Conservation (phyloP, 1,139 yeast species). For the Nakaseomyces uthaithaninus region DNA sequence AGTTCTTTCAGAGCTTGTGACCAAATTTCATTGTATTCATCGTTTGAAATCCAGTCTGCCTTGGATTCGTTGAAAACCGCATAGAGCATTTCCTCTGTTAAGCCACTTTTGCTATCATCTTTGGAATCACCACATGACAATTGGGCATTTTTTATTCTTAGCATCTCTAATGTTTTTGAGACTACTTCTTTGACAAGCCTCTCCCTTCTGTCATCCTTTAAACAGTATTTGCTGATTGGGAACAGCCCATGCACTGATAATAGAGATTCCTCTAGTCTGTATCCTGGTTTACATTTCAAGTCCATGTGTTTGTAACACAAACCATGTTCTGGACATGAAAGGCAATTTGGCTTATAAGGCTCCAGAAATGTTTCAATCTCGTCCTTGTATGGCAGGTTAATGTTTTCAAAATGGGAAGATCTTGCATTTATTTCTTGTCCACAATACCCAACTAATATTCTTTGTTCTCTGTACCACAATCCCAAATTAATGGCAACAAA, state of each 20-base stretch:
- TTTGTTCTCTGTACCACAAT: conserved; percentile 59
- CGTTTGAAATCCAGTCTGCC: conserved; percentile 46
- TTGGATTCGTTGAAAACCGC: conserved; percentile 51
- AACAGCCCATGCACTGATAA: conserved; percentile 46
- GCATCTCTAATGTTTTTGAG: conserved; percentile 55
- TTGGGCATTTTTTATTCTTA: conserved; percentile 63
- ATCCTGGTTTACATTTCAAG: conserved; percentile 65
- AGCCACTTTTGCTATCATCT: conserved; percentile 41
- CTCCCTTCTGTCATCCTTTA: conserved; percentile 69
- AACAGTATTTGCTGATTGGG: conserved; percentile 59
- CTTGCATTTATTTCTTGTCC: conserved; percentile 41
- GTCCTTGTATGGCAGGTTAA: conserved; percentile 4
- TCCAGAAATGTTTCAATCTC: conserved; percentile 14
- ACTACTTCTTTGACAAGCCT: conserved; percentile 61
- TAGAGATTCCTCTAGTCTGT: conserved; percentile 48
- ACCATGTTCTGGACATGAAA: conserved; percentile 76
- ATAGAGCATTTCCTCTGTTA: conserved; percentile 44
- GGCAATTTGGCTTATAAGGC: conserved; percentile 51
- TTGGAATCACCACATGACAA: conserved; percentile 47
- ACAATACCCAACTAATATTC: conserved; percentile 56
- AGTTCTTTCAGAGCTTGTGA: conserved; percentile 53
- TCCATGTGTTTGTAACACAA: conserved; percentile 55
- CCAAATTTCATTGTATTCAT: conserved; percentile 83
- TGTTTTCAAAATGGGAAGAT: neutral
- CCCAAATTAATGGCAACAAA: conserved; percentile 30